Percentiles rank a stretch among this genome's conserved stretches.
phyloP scores from a whole-genome alignment of 2,329 filamentous ascomycete genomes.

The Metarhizium anisopliae region DNA sequence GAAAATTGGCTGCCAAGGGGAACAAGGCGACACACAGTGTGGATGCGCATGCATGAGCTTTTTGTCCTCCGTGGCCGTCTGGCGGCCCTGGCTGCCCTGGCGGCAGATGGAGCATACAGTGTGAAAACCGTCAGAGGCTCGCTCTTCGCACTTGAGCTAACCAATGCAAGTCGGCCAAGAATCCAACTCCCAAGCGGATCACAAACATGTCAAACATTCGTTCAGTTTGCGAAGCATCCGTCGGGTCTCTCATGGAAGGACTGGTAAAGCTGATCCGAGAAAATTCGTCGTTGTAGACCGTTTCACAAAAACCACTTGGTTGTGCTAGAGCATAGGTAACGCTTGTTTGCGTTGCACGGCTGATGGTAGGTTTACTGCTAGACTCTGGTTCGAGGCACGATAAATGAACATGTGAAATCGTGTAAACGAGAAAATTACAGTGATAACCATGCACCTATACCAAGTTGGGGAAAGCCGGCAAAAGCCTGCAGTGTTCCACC shows the following conservation, averaged over 20 bases:
- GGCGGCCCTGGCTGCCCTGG: not conserved
- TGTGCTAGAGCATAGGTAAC: not conserved
- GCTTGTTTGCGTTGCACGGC: not conserved
- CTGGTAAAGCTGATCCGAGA: not conserved
- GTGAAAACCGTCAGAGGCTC: not conserved
- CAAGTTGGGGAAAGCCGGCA: not conserved
- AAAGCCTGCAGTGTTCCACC: not conserved
- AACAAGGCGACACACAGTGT: not conserved
- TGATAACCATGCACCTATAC: not conserved
- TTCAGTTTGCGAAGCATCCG: not conserved
- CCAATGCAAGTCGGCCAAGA: not conserved
- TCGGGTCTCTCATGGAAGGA: not conserved
- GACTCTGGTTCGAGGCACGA: not conserved
- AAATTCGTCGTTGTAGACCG: not conserved
- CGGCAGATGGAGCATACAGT: not conserved
- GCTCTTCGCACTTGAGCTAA: not conserved
- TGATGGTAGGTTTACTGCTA: not conserved
- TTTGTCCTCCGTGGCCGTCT: not conserved
- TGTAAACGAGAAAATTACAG: not conserved
- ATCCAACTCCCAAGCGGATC: not conserved
- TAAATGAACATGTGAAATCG: not conserved
- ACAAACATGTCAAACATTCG: not conserved
- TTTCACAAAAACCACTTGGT: not conserved
- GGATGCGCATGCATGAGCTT: not conserved
- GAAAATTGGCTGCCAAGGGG: slow-evolving; percentile 1